A percentile compares a stretch with the other conserved stretches of the same genome.
These are phyloP conservation scores for Brassica rapa DNA, from an alignment of 345 rosid genomes.

Conservation along the genomic window DNA sequence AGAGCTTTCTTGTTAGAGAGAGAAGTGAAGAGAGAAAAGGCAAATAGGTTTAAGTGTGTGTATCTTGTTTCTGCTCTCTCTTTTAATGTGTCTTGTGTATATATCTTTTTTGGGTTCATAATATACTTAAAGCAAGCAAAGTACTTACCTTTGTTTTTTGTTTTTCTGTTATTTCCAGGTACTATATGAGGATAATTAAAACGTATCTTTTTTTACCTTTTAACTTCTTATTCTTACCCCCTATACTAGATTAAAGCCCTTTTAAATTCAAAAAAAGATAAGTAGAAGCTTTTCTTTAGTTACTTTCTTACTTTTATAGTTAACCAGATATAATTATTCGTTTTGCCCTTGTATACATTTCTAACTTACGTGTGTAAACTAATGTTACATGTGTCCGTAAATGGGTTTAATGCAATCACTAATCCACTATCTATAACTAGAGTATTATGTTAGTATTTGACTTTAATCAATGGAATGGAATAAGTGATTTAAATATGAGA, in stretches of 20 bases:
- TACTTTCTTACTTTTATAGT: neutral
- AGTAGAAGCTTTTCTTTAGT: neutral
- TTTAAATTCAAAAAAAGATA: neutral
- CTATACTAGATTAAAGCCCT: neutral
- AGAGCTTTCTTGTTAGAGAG: slow-evolving; percentile 22
- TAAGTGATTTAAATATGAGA: neutral
- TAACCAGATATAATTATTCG: neutral
- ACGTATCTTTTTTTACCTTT: slow-evolving; percentile 4
- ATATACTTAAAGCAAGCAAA: slow-evolving; percentile 14
- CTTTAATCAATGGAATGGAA: neutral
- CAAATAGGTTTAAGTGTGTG: slow-evolving; percentile 21
- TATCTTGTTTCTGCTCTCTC: slow-evolving; percentile 19
- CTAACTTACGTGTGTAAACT: neutral
- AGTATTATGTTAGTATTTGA: neutral
- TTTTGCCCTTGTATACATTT: neutral
- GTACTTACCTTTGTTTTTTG: slow-evolving; percentile 38
- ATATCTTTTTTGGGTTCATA: neutral
- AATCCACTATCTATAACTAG: neutral
- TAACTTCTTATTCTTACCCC: slow-evolving; percentile 18
- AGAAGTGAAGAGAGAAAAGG: slow-evolving; percentile 22
- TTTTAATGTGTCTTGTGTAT: slow-evolving; percentile 17
- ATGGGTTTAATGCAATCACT: neutral
- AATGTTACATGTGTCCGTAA: neutral
- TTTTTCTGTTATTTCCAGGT: slow-evolving; percentile 43
- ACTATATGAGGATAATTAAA: slow-evolving; percentile 36